Evolutionary conservation across 768 basidiomycete species (phyloP), one percentile per base, ranked within the genome.

Genomic region (Agrocybe pediades): DNA sequence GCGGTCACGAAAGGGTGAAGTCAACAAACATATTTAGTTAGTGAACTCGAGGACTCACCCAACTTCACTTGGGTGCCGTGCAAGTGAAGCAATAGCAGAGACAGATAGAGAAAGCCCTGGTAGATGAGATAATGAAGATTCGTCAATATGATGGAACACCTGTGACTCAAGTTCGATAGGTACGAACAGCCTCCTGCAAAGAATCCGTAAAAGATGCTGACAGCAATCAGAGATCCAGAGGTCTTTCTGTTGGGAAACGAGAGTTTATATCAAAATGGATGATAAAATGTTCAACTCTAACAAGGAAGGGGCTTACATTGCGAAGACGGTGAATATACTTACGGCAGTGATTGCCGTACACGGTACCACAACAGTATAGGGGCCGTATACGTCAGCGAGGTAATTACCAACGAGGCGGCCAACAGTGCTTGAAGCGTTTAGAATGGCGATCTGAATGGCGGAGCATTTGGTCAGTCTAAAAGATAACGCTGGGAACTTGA

Each of bases 131-230:
- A 42, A 7, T 19, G 9, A n/a, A 39, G 9, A 39, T n/a, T n/a
- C 4, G 30, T 21, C 25, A 1, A 21, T 8, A 42, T 15, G 15
- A 6, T 36, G 21, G 15, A 44, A 19, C 17, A 40, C 26, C 9
- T 43, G 27, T 13, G 33, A 16, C n/a, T 13, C 11, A 3, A 20
- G 30, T 13, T 26, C 17, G 9, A 6, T 26, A 40, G 58, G 69
- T 55, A 36, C 33, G 33, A 42, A 76, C 74, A 76, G 41, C 74
- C 75, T 6, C 78, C 77, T 6, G 77, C 76, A 29, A 73, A 68
- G 20, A 79, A 59, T 0, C 79, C 78, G 50, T 80, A 80, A 8
- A 80, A 41, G 2, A 75, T 60, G 30, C 70, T 70, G 21, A 80
- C 69, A 17, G 66, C 62, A 24, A 77, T 62, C n/a, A 77, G 60